Percentiles rank a stretch among this genome's conserved stretches.
Evolutionary conservation across 768 basidiomycete genomes (phyloP).

Genomic region (Termitomyces bulborhizus): DNA sequence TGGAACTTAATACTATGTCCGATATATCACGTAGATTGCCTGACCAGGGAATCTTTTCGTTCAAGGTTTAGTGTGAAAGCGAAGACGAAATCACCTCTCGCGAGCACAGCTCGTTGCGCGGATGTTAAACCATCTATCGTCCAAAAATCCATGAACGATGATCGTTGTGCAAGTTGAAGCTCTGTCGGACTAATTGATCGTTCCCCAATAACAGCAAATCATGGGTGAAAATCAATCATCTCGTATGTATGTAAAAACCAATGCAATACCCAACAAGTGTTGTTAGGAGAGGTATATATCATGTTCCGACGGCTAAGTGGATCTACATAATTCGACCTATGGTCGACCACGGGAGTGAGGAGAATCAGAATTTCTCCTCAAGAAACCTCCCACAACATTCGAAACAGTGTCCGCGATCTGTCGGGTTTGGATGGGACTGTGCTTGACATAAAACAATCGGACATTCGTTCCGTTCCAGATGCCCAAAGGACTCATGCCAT

Average conservation of each 20-base stretch:
- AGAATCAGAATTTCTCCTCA: slow-evolving; percentile 44
- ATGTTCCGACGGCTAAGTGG: too few species aligned
- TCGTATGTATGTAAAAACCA: too few species aligned
- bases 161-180: too few species aligned
- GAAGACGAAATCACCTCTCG: slow-evolving; percentile 21
- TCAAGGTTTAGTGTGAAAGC: background rate
- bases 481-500: slow-evolving; percentile 79
- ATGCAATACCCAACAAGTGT: too few species aligned
- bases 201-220: too few species aligned
- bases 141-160: slow-evolving; percentile 1
- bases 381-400: slow-evolving; percentile 74
- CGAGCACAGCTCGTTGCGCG: slow-evolving; percentile 14
- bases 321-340: background rate
- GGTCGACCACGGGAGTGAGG: slow-evolving; percentile 11
- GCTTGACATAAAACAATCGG: slow-evolving; percentile 87
- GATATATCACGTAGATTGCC: slow-evolving; percentile 41
- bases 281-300: too few species aligned
- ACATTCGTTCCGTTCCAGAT: slow-evolving; percentile 91
- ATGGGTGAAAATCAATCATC: too few species aligned
- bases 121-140: slow-evolving; percentile 2
- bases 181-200: too few species aligned
- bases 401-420: slow-evolving; percentile 76
- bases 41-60: slow-evolving; percentile 16
- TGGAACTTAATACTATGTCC: slow-evolving; percentile 44
- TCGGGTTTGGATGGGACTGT: slow-evolving; percentile 61